Evolutionary conservation across 139 green algal genomes (phyloP).

Genomic region (Chlorella sp.): DNA sequence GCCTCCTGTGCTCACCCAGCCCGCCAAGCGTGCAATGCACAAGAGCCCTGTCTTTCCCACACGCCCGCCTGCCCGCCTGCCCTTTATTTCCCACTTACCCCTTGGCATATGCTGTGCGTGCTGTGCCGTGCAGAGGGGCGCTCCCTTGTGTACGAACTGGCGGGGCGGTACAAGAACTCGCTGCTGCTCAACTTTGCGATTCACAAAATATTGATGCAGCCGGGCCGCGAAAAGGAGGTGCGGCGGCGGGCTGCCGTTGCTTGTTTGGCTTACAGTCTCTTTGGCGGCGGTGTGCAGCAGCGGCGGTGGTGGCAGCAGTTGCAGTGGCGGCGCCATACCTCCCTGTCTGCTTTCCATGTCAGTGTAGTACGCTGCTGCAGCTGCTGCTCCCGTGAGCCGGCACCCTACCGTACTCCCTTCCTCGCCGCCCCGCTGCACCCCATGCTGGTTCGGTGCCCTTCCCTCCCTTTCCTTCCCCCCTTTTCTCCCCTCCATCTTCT

Average conservation of each 20-base stretch:
- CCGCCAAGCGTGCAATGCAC: too few relatives aligned
- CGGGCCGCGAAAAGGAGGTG: conserved; percentile 57
- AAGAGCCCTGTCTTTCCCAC: background rate
- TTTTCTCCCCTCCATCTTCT: background rate
- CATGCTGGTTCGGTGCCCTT: background rate
- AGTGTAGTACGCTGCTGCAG: too few relatives aligned
- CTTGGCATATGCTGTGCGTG: background rate
- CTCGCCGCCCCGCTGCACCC: too few relatives aligned
- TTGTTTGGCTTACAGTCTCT: too few relatives aligned
- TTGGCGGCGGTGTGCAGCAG: background rate
- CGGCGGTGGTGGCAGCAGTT: background rate
- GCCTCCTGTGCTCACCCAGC: too few relatives aligned
- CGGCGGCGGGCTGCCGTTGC: too few relatives aligned
- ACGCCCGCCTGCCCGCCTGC: background rate
- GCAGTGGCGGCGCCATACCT: background rate
- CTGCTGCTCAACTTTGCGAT: conserved; percentile 88
- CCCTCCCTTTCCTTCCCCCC: background rate
- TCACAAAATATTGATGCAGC: conserved; percentile 77
- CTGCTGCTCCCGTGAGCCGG: too few relatives aligned
- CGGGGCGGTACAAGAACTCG: conserved; percentile 67
- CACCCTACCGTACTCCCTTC: too few relatives aligned
- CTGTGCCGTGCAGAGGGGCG: conserved; percentile 46
- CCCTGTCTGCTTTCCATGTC: background rate
- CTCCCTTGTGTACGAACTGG: conserved; percentile 82
- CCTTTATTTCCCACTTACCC: background rate